Evolutionary conservation across 148 eudicot genomes (phyloP).

Genomic region (Rhododendron griersonianum): DNA sequence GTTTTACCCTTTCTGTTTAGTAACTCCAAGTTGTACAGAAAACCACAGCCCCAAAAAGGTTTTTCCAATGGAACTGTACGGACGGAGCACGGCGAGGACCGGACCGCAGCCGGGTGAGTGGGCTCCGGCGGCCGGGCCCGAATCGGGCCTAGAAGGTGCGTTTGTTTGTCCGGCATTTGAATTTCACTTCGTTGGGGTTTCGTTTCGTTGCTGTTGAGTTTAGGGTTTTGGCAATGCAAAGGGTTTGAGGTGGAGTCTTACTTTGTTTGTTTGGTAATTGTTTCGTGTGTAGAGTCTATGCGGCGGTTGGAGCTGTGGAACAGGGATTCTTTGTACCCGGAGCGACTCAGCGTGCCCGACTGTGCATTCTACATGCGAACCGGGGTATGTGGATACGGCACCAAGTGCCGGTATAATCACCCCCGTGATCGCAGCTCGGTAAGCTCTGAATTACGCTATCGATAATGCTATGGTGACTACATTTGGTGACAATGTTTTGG

Average conservation of each 20-base stretch:
- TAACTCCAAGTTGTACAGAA: background rate
- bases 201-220: constrained; percentile 7
- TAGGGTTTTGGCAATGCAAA: constrained; percentile 19
- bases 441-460: constrained; percentile 6
- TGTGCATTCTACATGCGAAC: constrained; percentile 76
- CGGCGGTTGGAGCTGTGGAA: constrained; percentile 47
- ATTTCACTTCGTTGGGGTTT: constrained; percentile 4
- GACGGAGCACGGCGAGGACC: constrained; percentile 21
- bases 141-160: constrained; percentile 43
- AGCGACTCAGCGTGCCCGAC: constrained; percentile 63
- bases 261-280: background rate
- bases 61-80: constrained; percentile 45
- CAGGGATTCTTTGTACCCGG: constrained; percentile 56
- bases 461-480: background rate
- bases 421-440: constrained; percentile 75
- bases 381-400: constrained; percentile 68
- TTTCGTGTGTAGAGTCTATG: constrained; percentile 59
- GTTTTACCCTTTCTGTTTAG: background rate
- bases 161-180: constrained; percentile 13
- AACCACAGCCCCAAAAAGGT: background rate
- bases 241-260: background rate
- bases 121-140: constrained; percentile 17
- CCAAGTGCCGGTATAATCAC: constrained; percentile 75
- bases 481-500: background rate
- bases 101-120: constrained; percentile 35